Evolutionary conservation across 257 asterid genomes (phyloP).

Genomic region (Solanum sejunctum): DNA sequence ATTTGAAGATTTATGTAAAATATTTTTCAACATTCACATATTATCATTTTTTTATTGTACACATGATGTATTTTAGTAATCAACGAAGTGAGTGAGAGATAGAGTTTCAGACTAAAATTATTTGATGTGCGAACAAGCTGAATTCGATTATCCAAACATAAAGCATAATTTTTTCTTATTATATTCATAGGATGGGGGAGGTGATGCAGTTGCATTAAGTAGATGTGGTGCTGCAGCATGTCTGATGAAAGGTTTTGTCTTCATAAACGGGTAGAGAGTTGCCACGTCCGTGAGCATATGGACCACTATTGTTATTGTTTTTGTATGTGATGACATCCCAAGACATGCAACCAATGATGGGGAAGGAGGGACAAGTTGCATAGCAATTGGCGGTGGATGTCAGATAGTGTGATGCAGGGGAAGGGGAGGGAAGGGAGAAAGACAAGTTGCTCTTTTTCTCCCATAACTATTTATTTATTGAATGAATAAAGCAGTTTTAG

Average conservation of each 20-base stretch:
- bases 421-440: background rate
- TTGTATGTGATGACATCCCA: background rate
- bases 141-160: too few relatives aligned
- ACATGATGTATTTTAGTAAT: too few relatives aligned
- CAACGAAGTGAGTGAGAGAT: too few relatives aligned
- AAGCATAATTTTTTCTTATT: background rate
- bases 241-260: background rate
- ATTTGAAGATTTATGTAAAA: background rate
- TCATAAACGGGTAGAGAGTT: background rate
- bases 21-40: background rate
- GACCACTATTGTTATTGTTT: background rate
- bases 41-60: too few relatives aligned
- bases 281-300: background rate
- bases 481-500: background rate
- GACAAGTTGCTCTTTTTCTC: constrained; percentile 6
- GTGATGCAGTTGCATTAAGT: background rate
- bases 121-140: too few relatives aligned
- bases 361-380: constrained; percentile 23
- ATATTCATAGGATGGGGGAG: background rate
- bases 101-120: too few relatives aligned
- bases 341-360: constrained; percentile 25
- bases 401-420: constrained; percentile 16
- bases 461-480: constrained; percentile 33
- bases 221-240: background rate
- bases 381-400: constrained; percentile 40